Evolutionary conservation across 202 grass and related monocot genomes (phyloP), one percentile per base, ranked within the genome.

Genomic region (Miscanthus sacchariflorus): DNA sequence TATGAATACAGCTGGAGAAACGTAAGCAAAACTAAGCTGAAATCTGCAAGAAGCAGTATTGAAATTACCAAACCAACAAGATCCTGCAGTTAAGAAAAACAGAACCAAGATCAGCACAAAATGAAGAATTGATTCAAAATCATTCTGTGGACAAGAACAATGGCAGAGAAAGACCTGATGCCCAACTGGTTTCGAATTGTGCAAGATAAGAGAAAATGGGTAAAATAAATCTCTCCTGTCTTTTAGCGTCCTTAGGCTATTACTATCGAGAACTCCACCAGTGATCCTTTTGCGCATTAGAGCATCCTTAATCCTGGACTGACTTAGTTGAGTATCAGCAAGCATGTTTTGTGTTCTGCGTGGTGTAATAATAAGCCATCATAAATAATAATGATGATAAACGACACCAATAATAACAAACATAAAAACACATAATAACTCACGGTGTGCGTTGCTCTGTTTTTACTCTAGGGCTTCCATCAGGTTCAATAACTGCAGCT

Each of bases 1-100:
- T 95, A 99, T 65, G 97, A 97, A 87, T 99, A 99, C 33, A 97
- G 88, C 87, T 97, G 97, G 79, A 99, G 95, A 76, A 99, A 97
- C 21, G 95, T 99, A 78, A 99, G 93, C 83, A 99, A 82, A 72
- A 99, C 97, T 58, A 99, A 72, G 84, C 97, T 99, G 85, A 99
- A 99, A 93, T 99, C 97, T 21, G 93, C 91, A 3, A 99, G 92
- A 45, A 99, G 93, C 64, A 99, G 82, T 88, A 99, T 90, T 76
- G 97, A 99, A 83, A 99, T 97, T 67, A 95, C 88, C 84, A 99
- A 81, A 84, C 97, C 97, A 90, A 99, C 97, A 92, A 99, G 93
- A 90, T 99, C 97, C 97, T 99, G 93, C 86, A 93, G 79, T 70
- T 56, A 88, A 80, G 33, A 85, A 66, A 12, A 90, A 73, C 12